Base-by-base conservation (phyloP, 2,329 filamentous ascomycete genomes). In the Pezicula neosporulosa region DNA sequence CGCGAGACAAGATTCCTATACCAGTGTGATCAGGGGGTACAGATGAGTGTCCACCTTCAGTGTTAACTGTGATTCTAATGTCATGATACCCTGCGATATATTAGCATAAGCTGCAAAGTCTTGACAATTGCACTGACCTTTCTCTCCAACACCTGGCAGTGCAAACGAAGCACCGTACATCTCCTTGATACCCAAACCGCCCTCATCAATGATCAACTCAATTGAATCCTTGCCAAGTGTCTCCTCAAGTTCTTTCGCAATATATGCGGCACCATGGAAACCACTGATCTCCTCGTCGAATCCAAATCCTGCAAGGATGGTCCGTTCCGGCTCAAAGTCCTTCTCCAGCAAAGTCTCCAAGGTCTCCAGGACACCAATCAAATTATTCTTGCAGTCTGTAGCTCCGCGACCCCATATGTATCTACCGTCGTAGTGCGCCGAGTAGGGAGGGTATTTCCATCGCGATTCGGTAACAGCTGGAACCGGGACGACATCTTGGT, bases 281-380 rank as follows among this genome's bases (percentile, higher is more conserved):
- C 82, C 81, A n/a, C 76, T 77, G 45, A 77, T 81, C 63, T 87
- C 83, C 56, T 87, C 83, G 51, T 87, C 83, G 52, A 85, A 87
- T 0, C 83, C 83, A 57, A 85, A 83, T 2, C 79, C 80, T 4
- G 85, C 60, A 3, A 87, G 63, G 6, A 86, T 69, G 0, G 81
- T 83, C 44, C 83, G 73, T 49, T 70, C 73, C 0, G 82, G 83
- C 1, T 67, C 58, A 71, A 77, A 86, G 0, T 69, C 66, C 36
- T 78, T 72, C 28, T 57, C 48, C 15, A 86, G 65, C 0, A 84
- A 67, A 0, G 74, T 67, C 59, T 86, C 83, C 3, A 82, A 63
- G 0, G 73, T 74, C 48, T 78, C 80, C 50, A 81, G 61, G 2
- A 78, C 66, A 0, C 73, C 77, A 44, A 80, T 78, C 30, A 82